Base-by-base conservation (phyloP, 371 early-diverging fungal species). In the Rhizopus sp. region DNA sequence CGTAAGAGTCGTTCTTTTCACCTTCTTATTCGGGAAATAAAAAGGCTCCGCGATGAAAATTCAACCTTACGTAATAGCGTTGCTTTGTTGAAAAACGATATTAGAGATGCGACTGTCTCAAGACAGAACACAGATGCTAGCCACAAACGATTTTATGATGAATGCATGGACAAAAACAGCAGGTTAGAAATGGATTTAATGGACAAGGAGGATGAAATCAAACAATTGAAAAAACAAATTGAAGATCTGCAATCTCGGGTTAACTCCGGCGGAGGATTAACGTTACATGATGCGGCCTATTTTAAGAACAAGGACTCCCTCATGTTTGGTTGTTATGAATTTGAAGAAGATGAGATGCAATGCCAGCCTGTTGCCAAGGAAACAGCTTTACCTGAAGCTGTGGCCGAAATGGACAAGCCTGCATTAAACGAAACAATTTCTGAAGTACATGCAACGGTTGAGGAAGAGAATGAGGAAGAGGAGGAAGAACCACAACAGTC, bases 11-110 rank as follows among this genome's bases (percentile, higher is more conserved):
- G 51, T 7, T 64, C 69, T 7, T 57, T 63, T 17, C 65, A 67
- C 40, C 35, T 64, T 8, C 34, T 80, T 5, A 29, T 70, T 10
- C 70, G 77, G 37, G 75, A 80, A 60, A 69, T 80, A 12, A 68
- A 71, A 35, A 69, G 75, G 6, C 55, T 80, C 31, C 69, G 73
- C 7, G 60, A 66, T 10, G 80, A 80, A 54, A 80, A 80, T 47
- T 56, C 53, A 3, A 53, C 55, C 10, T 57, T 80, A 8, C 56
- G 55, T 31, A 57, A 55, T 7, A 74, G 65, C 34, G 71, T 80
- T 7, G 55, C 69, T 37, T 53, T 77, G 0, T 55, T 77, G 10
- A 69, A 69, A 37, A 63, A 70, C 29, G 80, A 80, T 34, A 47
- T 80, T 2, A 66, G 69, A 12, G 60, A 68, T 37, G 69, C 69